A percentile compares a stretch with the other conserved stretches of the same genome.
phyloP scores from a whole-genome alignment of 192 early-diverging fungal genomes.

The Mortierella antarctica region DNA sequence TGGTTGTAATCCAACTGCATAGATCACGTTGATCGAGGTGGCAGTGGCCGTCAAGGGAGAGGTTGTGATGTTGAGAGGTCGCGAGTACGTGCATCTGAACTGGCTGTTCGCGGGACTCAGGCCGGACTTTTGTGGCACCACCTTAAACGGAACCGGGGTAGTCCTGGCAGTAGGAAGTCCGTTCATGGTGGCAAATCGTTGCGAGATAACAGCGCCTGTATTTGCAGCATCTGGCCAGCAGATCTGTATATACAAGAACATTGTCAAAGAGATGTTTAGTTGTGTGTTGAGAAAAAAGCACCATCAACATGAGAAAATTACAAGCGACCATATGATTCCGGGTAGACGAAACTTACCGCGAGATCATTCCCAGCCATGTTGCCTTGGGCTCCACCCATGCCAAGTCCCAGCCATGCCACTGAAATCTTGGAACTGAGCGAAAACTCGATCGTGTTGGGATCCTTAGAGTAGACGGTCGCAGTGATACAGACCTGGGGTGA shows the following conservation, averaged over 20 bases:
- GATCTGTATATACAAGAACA: slow-evolving; percentile 5
- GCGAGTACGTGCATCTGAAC: slow-evolving; percentile 38
- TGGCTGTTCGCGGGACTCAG: background rate
- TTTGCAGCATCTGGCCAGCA: slow-evolving; percentile 32
- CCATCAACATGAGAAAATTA: background rate
- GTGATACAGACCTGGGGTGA: slow-evolving; percentile 32
- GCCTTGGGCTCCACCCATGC: slow-evolving; percentile 18
- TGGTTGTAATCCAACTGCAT: slow-evolving; percentile 16
- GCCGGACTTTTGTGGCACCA: slow-evolving; percentile 22
- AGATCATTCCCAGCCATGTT: slow-evolving; percentile 43
- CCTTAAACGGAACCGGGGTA: slow-evolving; percentile 2
- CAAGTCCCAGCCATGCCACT: slow-evolving; percentile 35
- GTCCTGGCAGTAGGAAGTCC: background rate
- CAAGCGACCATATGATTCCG: background rate
- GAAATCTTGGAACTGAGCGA: slow-evolving; percentile 18
- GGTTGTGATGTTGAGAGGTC: slow-evolving; percentile 13
- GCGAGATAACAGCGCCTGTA: slow-evolving; percentile 25
- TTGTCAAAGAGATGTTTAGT: background rate
- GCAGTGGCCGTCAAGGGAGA: slow-evolving; percentile 26
- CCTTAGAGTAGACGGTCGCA: slow-evolving; percentile 39
- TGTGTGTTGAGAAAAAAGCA: background rate
- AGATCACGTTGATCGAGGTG: slow-evolving; percentile 16
- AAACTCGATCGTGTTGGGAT: slow-evolving; percentile 41
- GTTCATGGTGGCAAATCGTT: slow-evolving; percentile 23
- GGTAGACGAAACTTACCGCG: slow-evolving; percentile 21